Percentiles rank a stretch among this genome's conserved stretches.
phyloP scores from a whole-genome alignment of 2,329 filamentous ascomycete genomes.

The Eurotiales sp. region DNA sequence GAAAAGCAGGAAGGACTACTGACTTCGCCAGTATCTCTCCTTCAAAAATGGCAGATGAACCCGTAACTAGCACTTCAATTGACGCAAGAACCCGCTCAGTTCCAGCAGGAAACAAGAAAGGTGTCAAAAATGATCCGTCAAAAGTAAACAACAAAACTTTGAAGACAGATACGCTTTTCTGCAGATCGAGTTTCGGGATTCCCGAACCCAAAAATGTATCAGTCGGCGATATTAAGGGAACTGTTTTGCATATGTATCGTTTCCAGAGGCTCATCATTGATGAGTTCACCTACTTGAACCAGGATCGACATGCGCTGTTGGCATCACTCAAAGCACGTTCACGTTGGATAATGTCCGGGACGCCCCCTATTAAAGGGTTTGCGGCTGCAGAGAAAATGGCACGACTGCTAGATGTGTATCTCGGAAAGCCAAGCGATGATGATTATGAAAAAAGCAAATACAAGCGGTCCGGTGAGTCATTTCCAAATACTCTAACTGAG shows the following conservation, averaged over 20 bases:
- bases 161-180: neutral
- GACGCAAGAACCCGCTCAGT: neutral
- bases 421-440: slow-evolving; percentile 51
- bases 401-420: slow-evolving; percentile 50
- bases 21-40: neutral
- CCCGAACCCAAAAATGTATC: neutral
- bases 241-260: slow-evolving; percentile 56
- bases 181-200: slow-evolving; percentile 3
- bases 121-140: neutral
- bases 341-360: slow-evolving; percentile 62
- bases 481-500: neutral
- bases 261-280: slow-evolving; percentile 62
- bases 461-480: slow-evolving; percentile 33
- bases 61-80: neutral
- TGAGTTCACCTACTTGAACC: slow-evolving; percentile 58
- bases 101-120: neutral
- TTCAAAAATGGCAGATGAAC: slow-evolving; percentile 4
- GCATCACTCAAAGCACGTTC: slow-evolving; percentile 48
- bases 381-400: slow-evolving; percentile 59
- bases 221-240: slow-evolving; percentile 22
- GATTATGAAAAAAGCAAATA: slow-evolving; percentile 43
- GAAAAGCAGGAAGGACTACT: slow-evolving; percentile 18
- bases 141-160: neutral
- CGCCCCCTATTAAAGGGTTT: slow-evolving; percentile 56
- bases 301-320: slow-evolving; percentile 41